These are phyloP conservation scores for Vitellaria paradoxa DNA, from an alignment of 179 eudicot species.

Conservation along the genomic window DNA sequence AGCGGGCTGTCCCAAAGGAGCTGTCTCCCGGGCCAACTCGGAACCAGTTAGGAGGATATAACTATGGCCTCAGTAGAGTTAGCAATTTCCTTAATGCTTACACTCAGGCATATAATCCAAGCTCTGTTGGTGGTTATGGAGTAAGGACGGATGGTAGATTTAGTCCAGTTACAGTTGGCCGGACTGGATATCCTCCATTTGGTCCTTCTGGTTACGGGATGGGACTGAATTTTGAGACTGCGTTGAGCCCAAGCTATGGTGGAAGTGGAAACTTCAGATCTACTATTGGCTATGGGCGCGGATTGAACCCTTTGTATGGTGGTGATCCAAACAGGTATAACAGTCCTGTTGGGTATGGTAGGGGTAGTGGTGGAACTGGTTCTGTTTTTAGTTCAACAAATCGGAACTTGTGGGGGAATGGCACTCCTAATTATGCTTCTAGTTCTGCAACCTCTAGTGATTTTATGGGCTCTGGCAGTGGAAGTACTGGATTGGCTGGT, in stretches of 20 bases:
- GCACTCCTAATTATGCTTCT: constrained; percentile 38
- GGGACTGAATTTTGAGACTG: constrained; percentile 22
- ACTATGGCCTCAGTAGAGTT: constrained; percentile 35
- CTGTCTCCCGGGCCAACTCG: constrained; percentile 45
- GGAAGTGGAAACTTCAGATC: constrained; percentile 40
- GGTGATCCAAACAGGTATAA: constrained; percentile 48
- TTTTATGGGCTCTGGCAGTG: constrained; percentile 46
- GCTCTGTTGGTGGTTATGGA: constrained; percentile 52
- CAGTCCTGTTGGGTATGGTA: constrained; percentile 37
- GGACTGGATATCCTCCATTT: constrained; percentile 61
- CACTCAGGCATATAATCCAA: constrained; percentile 49
- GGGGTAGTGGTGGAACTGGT: constrained; percentile 37
- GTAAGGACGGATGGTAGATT: constrained; percentile 56
- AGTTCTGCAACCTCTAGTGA: constrained; percentile 36
- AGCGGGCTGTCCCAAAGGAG: constrained; percentile 66
- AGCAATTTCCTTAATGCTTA: constrained; percentile 38
- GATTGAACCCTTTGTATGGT: constrained; percentile 45
- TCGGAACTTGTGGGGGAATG: constrained; percentile 60
- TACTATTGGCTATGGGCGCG: constrained; percentile 53
- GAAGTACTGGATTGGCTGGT: constrained; percentile 32
- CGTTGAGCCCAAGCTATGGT: constrained; percentile 30
- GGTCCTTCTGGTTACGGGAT: constrained; percentile 30
- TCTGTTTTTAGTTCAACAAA: constrained; percentile 39
- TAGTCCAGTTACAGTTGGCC: constrained; percentile 55
- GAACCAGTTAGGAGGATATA: constrained; percentile 30